Evolutionary conservation across 768 basidiomycete species (phyloP), one percentile per base, ranked within the genome.

Genomic region (Pleurotus sapidus): DNA sequence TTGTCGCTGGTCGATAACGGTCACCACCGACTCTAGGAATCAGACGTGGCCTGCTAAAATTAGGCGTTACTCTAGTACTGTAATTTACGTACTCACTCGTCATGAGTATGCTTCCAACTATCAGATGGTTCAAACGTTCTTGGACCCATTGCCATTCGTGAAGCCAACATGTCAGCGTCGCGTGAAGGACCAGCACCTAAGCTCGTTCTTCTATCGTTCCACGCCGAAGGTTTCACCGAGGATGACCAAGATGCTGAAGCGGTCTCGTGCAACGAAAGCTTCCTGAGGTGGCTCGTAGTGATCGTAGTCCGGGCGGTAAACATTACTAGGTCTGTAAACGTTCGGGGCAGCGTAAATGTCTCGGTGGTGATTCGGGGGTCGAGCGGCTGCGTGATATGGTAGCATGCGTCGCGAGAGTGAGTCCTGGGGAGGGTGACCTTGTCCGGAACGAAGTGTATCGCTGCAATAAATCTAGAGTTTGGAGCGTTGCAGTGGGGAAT

Each of bases 71-170:
- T 20, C 17, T 7, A 20, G n/a, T 53, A 17, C 34, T n/a, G 4
- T 7, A 1, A 17, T 39, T 12, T 38, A 39, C 20, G 2, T 42
- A 24, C 51, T 53, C 37, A 75, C 63, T 84, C 82, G 49, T 64
- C 64, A 62, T 83, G 83, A 7, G 72, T 69, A 61, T 86, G 81
- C 65, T 85, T 88, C 89, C 89, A 90, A 30, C 74, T 70, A 17
- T 87, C 84, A 34, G 86, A 87, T 30, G 89, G 87, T 65, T 91
- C 89, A 64, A 90, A 84, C 76, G 84, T 82, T 61, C 86, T 77
- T 58, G 80, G 50, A 24, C 74, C 71, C 51, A 69, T 60, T 50
- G 64, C 51, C 51, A 53, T 53, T 20, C 51, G 51, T 18, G 51
- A 53, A 56, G 58, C 51, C 18, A 53, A 23, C 51, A 53, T 53